Conservation (phyloP, 495 filamentous ascomycete genomes). For the Podospora pseudopauciseta region DNA sequence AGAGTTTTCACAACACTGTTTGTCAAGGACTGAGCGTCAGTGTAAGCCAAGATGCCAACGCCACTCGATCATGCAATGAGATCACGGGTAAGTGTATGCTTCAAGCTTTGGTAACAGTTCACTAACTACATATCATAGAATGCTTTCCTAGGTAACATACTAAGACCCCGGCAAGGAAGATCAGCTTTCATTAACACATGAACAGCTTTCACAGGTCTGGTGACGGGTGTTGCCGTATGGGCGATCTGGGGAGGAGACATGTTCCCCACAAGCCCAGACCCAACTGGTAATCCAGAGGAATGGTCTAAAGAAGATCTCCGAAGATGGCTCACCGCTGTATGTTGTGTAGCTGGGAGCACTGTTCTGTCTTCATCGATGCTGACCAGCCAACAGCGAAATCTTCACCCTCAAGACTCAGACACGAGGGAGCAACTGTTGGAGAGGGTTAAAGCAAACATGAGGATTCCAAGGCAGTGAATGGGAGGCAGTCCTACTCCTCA, state of each 20-base stretch:
- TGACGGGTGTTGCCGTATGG: conserved; percentile 78
- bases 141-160: conserved; percentile 52
- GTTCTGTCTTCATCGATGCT: neutral
- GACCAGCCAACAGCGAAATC: conserved; percentile 56
- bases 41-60: conserved; percentile 58
- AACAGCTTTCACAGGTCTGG: conserved; percentile 72
- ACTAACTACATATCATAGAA: conserved; percentile 35
- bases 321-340: conserved; percentile 72
- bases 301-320: conserved; percentile 72
- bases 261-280: conserved; percentile 68
- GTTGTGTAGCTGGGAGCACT: conserved; percentile 25
- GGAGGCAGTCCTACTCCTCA: neutral
- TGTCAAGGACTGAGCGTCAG: neutral
- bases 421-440: conserved; percentile 75
- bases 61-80: conserved; percentile 73
- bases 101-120: neutral
- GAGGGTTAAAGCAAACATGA: conserved; percentile 74
- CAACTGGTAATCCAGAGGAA: conserved; percentile 70
- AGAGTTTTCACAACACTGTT: neutral
- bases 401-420: conserved; percentile 62
- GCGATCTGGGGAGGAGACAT: conserved; percentile 79
- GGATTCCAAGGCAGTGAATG: conserved; percentile 37
- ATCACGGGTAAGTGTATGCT: conserved; percentile 58
- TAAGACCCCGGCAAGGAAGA: too few relatives aligned
- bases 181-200: neutral